Evolutionary conservation across 2,329 filamentous ascomycete species (phyloP), one percentile per base, ranked within the genome.

Genomic region (Sporothrix luriei): DNA sequence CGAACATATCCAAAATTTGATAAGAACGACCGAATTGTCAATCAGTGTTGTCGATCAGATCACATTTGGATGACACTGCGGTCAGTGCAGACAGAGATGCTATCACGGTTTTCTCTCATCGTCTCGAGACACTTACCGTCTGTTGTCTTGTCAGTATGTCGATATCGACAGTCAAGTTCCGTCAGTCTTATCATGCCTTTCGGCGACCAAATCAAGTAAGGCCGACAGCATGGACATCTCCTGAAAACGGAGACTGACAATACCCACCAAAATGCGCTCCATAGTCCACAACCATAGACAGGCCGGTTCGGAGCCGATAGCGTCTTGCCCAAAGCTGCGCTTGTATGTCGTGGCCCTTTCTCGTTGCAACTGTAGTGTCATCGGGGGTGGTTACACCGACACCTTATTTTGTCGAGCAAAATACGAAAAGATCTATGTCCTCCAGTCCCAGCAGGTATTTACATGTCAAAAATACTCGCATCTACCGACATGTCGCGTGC

Each of bases 231-330:
- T n/a, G n/a, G 19, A 59, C 33, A 29, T 14, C 55, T 10, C 55
- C 19, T 24, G 26, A 19, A 43, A 43, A 6, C n/a, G 6, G 33
- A 43, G 55, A 21, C 40, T 4, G 7, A 40, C 21, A 43, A 11
- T 16, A 33, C 55, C n/a, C 33, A 38, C 40, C 4, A 16, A 43
- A 16, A 26, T 14, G 19, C 57, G 13, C 38, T 6, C 33, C 4
- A 43, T 2, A 33, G 5, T 7, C 6, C 29, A 38, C 13, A 21
- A 4, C 10, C 13, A 61, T 11, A 4, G 38, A 43, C 21, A 19
- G n/a, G 57, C 57, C 57, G 57, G 57, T 46, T 62, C 57, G 57
- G 57, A 62, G n/a, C 57, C 57, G 57, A 62, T 62, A 26, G 57
- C 38, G 57, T 33, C 33, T 33, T 33, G 3, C 29, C 29, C 29